Conservation (phyloP, 306 rosid species). For the Medicago arabica region DNA sequence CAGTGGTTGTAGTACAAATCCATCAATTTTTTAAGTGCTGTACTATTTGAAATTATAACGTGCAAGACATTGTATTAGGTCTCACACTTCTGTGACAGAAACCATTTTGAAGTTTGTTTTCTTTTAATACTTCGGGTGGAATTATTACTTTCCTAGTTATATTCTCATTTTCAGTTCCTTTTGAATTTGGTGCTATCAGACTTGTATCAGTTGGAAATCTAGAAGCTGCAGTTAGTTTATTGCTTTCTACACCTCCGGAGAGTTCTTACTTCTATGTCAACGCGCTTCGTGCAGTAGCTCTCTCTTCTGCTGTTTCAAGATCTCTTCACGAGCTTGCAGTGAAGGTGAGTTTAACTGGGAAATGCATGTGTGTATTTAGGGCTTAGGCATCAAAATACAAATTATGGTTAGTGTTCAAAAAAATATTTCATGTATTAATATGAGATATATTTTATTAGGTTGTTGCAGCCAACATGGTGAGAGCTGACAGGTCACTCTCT, state of each 20-base stretch:
- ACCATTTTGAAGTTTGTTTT: slow-evolving; percentile 27
- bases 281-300: slow-evolving; percentile 96
- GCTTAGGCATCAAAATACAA: slow-evolving; percentile 38
- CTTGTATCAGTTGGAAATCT: slow-evolving; percentile 90
- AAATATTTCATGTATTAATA: slow-evolving; percentile 35
- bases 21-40: slow-evolving; percentile 9
- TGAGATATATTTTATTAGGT: slow-evolving; percentile 59
- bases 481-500: slow-evolving; percentile 93
- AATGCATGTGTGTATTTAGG: slow-evolving; percentile 31
- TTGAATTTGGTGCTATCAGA: slow-evolving; percentile 54
- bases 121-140: slow-evolving; percentile 27
- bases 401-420: slow-evolving; percentile 31
- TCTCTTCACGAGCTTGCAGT: slow-evolving; percentile 98
- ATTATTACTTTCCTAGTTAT: slow-evolving; percentile 35
- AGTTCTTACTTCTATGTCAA: slow-evolving; percentile 89
- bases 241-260: slow-evolving; percentile 98
- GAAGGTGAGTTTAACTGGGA: slow-evolving; percentile 69
- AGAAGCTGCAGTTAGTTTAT: slow-evolving; percentile 90
- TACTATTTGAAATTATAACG: slow-evolving; percentile 22
- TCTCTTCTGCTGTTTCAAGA: slow-evolving; percentile 90
- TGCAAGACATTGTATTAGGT: slow-evolving; percentile 23
- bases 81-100: slow-evolving; percentile 30
- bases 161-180: slow-evolving; percentile 41
- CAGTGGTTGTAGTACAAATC: slow-evolving; percentile 7
- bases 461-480: slow-evolving; percentile 99